Conservation (phyloP, 345 rosid genomes). For the Sonneratia caseolaris region DNA sequence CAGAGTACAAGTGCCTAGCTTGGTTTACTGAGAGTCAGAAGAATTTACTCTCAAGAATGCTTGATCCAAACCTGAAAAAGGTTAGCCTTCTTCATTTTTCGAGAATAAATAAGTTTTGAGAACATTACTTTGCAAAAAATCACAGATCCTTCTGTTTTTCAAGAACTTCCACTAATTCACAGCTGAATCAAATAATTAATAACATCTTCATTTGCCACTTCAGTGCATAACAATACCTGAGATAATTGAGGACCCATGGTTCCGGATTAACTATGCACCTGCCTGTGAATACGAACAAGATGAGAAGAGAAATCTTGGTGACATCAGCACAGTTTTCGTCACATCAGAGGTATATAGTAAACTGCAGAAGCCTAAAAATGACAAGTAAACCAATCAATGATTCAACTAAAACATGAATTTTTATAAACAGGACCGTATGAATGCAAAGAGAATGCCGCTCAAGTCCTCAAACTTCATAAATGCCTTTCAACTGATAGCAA, state of each 20-base stretch:
- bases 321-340: conserved; percentile 43
- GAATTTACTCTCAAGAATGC: conserved; percentile 54
- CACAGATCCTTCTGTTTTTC: not conserved
- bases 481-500: conserved; percentile 85
- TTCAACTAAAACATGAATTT: conserved; percentile 12
- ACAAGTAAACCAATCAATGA: not conserved
- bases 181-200: not conserved
- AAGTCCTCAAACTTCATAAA: conserved; percentile 63
- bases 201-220: not conserved
- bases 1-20: conserved; percentile 53
- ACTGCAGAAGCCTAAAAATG: not conserved
- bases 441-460: conserved; percentile 25
- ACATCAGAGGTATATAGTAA: conserved; percentile 36
- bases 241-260: conserved; percentile 70
- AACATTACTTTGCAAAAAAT: not conserved
- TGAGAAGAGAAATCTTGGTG: conserved; percentile 34
- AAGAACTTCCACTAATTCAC: not conserved
- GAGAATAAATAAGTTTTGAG: not conserved
- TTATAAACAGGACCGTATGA: conserved; percentile 39
- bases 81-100: conserved; percentile 17
- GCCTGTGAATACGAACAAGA: conserved; percentile 30
- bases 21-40: conserved; percentile 51
- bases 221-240: conserved; percentile 71
- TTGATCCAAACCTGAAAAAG: conserved; percentile 52
- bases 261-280: conserved; percentile 47